Evolutionary conservation across 2,329 filamentous ascomycete genomes (phyloP).

Genomic region (Fusarium mexicanum): DNA sequence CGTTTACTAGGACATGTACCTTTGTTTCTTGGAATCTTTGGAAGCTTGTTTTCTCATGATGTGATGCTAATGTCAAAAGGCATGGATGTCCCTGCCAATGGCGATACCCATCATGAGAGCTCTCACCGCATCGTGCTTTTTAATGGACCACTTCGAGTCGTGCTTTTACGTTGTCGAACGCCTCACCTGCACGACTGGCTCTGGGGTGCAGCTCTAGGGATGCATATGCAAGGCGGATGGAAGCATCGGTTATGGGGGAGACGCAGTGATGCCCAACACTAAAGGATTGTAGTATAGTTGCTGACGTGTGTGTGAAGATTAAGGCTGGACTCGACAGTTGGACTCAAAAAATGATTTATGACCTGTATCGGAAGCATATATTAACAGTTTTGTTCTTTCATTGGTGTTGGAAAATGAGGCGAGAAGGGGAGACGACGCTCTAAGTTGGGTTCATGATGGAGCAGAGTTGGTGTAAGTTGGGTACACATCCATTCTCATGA

Average conservation of each 20-base stretch:
- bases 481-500: slow-evolving; percentile 5
- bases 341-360: slow-evolving; percentile 1
- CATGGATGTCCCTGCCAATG: slow-evolving; percentile 17
- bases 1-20: slow-evolving; percentile 22
- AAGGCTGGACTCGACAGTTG: slow-evolving; percentile 1
- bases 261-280: slow-evolving; percentile 43
- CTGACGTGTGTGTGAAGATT: slow-evolving; percentile 23
- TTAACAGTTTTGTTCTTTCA: not conserved
- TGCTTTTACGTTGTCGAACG: slow-evolving; percentile 15
- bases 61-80: slow-evolving; percentile 3
- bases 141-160: slow-evolving; percentile 2
- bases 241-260: slow-evolving; percentile 12
- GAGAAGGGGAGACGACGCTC: not conserved
- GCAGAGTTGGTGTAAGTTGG: slow-evolving; percentile 22
- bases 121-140: slow-evolving; percentile 14
- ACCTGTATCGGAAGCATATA: not conserved
- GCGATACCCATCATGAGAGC: not conserved
- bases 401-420: slow-evolving; percentile 6
- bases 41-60: slow-evolving; percentile 1
- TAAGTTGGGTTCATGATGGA: not conserved
- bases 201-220: slow-evolving; percentile 24
- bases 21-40: slow-evolving; percentile 19
- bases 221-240: slow-evolving; percentile 20
- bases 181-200: slow-evolving; percentile 32
- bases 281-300: slow-evolving; percentile 12